Conservation (phyloP, 2,329 filamentous ascomycete species). For the Westerdykella sp. region DNA sequence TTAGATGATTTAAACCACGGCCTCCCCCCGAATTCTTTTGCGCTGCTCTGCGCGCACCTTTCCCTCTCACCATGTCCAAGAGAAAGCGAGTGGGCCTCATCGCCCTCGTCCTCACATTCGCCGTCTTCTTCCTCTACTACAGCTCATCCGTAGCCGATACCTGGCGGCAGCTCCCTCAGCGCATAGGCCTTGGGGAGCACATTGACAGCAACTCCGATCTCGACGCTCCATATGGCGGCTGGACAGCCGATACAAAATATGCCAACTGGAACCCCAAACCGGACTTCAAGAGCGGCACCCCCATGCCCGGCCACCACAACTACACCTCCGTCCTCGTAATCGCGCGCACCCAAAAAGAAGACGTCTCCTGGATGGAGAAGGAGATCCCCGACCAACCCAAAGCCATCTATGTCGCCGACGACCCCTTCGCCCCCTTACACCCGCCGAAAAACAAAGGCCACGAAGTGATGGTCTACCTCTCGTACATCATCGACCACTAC, state of each 20-base stretch:
- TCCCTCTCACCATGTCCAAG: constrained; percentile 17
- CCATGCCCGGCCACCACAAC: constrained; percentile 40
- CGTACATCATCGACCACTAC: constrained; percentile 58
- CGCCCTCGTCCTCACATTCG: constrained; percentile 23
- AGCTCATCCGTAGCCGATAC: constrained; percentile 24
- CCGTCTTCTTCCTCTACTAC: constrained; percentile 39
- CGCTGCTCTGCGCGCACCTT: not conserved
- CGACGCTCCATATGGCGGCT: not conserved
- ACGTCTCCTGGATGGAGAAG: constrained; percentile 50
- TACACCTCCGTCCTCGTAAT: constrained; percentile 53
- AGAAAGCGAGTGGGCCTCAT: constrained; percentile 27
- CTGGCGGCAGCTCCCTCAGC: constrained; percentile 37
- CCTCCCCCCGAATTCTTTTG: not conserved
- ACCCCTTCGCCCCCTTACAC: constrained; percentile 42
- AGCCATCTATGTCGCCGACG: constrained; percentile 50
- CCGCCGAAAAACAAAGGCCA: constrained; percentile 55
- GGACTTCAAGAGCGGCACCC: constrained; percentile 26
- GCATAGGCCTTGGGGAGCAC: constrained; percentile 37
- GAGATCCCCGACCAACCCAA: constrained; percentile 45
- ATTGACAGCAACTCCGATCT: constrained; percentile 5
- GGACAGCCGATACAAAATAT: constrained; percentile 24
- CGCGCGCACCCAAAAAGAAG: constrained; percentile 47
- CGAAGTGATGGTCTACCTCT: constrained; percentile 58
- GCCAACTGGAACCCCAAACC: constrained; percentile 36
- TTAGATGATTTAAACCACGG: not conserved